Conservation (phyloP, 192 early-diverging fungal species). For the Lunasporangiospora selenospora region DNA sequence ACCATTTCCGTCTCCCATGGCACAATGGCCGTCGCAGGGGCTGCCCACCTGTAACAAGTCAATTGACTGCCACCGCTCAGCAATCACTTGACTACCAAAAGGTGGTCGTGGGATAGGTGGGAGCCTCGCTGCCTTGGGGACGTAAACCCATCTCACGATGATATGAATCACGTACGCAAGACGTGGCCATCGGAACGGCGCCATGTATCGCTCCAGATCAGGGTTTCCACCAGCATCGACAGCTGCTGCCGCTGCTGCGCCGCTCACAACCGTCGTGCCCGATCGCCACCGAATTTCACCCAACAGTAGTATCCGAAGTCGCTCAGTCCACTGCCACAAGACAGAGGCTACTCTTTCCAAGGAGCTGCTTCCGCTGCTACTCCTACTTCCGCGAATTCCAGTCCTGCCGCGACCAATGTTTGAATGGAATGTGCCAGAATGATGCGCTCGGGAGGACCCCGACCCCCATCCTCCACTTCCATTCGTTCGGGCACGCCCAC, state of each 20-base stretch:
- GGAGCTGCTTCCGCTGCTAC: too few relatives aligned
- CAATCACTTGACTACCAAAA: not conserved
- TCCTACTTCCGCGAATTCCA: too few relatives aligned
- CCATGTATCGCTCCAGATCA: slow-evolving; percentile 14
- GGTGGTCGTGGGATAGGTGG: slow-evolving; percentile 14
- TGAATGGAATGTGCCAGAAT: too few relatives aligned
- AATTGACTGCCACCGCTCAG: not conserved
- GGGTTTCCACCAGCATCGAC: not conserved
- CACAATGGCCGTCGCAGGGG: not conserved
- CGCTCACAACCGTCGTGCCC: too few relatives aligned
- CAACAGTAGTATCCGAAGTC: not conserved
- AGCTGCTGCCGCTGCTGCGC: too few relatives aligned
- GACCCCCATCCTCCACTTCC: too few relatives aligned
- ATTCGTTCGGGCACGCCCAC: not conserved
- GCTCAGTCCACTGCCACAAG: not conserved
- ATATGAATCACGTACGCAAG: slow-evolving; percentile 27
- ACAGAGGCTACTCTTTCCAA: too few relatives aligned
- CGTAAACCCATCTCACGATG: slow-evolving; percentile 6
- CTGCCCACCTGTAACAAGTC: not conserved
- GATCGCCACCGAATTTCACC: too few relatives aligned
- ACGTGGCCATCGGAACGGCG: slow-evolving; percentile 16
- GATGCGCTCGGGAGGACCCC: too few relatives aligned
- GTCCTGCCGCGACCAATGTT: too few relatives aligned
- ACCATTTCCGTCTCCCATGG: too few relatives aligned
- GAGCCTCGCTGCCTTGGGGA: slow-evolving; percentile 17